A percentile compares a stretch with the other conserved stretches of the same genome.
These are phyloP conservation scores for Penicillium cinerascens DNA, from an alignment of 495 filamentous ascomycete genomes.

Conservation along the genomic window DNA sequence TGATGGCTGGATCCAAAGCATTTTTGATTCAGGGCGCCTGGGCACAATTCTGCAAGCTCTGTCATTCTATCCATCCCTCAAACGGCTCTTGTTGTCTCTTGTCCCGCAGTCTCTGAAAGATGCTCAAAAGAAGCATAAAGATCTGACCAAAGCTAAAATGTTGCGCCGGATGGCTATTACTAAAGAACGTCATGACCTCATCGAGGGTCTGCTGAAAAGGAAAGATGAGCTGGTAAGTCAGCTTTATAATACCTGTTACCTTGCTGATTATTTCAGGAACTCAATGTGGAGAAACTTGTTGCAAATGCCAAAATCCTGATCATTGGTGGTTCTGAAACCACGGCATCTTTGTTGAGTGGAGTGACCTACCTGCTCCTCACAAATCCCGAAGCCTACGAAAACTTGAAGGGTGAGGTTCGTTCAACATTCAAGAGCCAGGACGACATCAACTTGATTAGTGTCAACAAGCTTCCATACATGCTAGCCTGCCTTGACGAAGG, in stretches of 20 bases:
- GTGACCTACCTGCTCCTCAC: slow-evolving; percentile 50
- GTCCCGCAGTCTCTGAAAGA: slow-evolving; percentile 18
- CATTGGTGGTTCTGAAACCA: slow-evolving; percentile 59
- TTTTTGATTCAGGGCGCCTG: slow-evolving; percentile 36
- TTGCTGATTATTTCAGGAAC: slow-evolving; percentile 19
- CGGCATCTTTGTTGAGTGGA: slow-evolving; percentile 53
- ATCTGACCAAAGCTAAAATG: slow-evolving; percentile 37
- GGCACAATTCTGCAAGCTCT: slow-evolving; percentile 31
- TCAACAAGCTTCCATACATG: slow-evolving; percentile 50
- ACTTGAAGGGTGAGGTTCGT: slow-evolving; percentile 40
- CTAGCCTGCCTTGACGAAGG: slow-evolving; percentile 55
- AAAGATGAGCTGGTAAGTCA: slow-evolving; percentile 41
- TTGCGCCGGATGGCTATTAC: slow-evolving; percentile 37
- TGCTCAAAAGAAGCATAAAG: slow-evolving; percentile 32
- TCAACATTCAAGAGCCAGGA: slow-evolving; percentile 43
- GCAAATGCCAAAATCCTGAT: slow-evolving; percentile 40
- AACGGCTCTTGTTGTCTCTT: slow-evolving; percentile 15
- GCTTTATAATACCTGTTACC: neutral
- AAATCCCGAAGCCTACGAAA: slow-evolving; percentile 39
- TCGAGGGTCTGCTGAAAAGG: slow-evolving; percentile 47
- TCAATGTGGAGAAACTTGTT: slow-evolving; percentile 36
- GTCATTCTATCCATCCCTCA: slow-evolving; percentile 30
- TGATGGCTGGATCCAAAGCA: slow-evolving; percentile 18
- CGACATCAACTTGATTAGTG: slow-evolving; percentile 50
- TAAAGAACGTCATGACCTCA: slow-evolving; percentile 42